Evolutionary conservation across 495 filamentous ascomycete genomes (phyloP), one percentile per base, ranked within the genome.

Genomic region (Aspergillus kassunensis): DNA sequence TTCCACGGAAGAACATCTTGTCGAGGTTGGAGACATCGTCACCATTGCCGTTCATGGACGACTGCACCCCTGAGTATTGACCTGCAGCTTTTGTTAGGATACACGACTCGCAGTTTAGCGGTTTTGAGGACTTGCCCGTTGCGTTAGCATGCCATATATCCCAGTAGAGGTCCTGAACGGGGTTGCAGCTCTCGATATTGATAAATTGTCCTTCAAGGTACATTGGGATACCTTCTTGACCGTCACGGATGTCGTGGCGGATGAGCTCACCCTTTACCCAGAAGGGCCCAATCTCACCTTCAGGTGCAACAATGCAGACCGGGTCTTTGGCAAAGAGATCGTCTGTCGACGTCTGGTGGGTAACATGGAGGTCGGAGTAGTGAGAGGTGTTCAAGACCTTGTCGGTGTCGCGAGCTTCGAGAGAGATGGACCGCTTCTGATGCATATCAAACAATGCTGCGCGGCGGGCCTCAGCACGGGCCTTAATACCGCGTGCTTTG

Each of bases 81-180:
- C n/a, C n/a, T n/a, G n/a, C n/a, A n/a, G n/a, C n/a, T n/a, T n/a
- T n/a, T n/a, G n/a, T n/a, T n/a, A n/a, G n/a, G n/a, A n/a, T n/a
- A n/a, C n/a, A n/a, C n/a, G n/a, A n/a, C n/a, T n/a, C n/a, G n/a
- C n/a, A n/a, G n/a, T n/a, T n/a, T n/a, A n/a, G n/a, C n/a, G n/a
- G n/a, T n/a, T n/a, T n/a, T n/a, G n/a, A n/a, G n/a, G n/a, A n/a
- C n/a, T n/a, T n/a, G 27, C 78, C 79, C 2, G 78, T 82, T 10
- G 80, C 30, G 58, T 83, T 83, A 64, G 67, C 72, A 45, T 67
- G 64, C 81, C 81, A 84, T n/a, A 80, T 65, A 41, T 85, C 80
- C 47, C 75, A 65, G 43, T 73, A 72, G 7, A 81, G 54, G 33
- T 73, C 63, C 3, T 67, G 53, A 30, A 81, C 65, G 0, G 78